A percentile compares a stretch with the other conserved stretches of the same genome.
Conservation (phyloP, 495 filamentous ascomycete genomes). For the Podospora sp. region DNA sequence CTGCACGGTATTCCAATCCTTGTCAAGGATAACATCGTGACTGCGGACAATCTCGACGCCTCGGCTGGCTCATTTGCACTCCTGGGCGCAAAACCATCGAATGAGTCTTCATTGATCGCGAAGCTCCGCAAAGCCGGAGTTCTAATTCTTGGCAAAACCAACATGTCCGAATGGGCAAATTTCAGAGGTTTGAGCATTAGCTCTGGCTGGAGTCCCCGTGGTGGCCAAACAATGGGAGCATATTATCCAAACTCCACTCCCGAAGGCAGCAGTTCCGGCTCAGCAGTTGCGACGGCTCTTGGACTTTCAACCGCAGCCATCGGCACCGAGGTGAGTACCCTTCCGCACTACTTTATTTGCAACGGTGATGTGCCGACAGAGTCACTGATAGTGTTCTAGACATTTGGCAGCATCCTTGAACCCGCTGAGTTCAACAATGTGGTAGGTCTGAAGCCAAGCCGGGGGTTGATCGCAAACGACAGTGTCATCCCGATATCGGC, state of each 20-base stretch:
- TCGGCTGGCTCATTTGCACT: constrained; percentile 4
- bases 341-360: not conserved
- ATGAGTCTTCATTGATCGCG: not conserved
- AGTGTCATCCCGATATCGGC: not conserved
- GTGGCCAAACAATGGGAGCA: not conserved
- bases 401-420: constrained; percentile 1
- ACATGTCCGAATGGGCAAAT: constrained; percentile 10
- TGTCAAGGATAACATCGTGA: constrained; percentile 5
- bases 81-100: not conserved
- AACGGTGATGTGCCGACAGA: not conserved
- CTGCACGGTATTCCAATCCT: constrained; percentile 13
- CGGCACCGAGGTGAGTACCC: not conserved
- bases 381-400: not conserved
- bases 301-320: not conserved
- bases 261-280: not conserved
- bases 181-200: not conserved
- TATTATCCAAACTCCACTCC: not conserved
- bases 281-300: constrained; percentile 3
- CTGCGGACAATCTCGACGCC: not conserved
- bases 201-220: not conserved
- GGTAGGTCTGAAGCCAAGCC: constrained; percentile 11
- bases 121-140: constrained; percentile 8
- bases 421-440: not conserved
- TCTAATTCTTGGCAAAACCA: constrained; percentile 9
- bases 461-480: constrained; percentile 4